A percentile compares a stretch with the other conserved stretches of the same genome.
Evolutionary conservation across 2,329 filamentous ascomycete species (phyloP).

Genomic region (Colletotrichum tamarilloi): DNA sequence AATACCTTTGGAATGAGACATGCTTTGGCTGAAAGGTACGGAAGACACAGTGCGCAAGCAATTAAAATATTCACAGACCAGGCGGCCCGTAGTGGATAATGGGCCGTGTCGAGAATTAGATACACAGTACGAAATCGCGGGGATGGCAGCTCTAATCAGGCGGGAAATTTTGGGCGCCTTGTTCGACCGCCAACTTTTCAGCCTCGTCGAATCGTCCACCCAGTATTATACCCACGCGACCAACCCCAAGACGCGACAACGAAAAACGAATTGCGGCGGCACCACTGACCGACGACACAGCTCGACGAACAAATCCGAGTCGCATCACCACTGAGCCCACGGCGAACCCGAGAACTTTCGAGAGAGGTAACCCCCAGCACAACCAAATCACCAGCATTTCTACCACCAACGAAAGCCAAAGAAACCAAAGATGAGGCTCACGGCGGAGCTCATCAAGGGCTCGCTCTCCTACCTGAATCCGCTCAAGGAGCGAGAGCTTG

Average conservation of each 20-base stretch:
- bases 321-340: too few relatives aligned
- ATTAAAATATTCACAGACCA: background rate
- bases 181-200: constrained; percentile 35
- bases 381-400: constrained; percentile 24
- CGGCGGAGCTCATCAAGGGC: constrained; percentile 90
- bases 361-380: constrained; percentile 23
- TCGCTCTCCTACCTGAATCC: constrained; percentile 99
- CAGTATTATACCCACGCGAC: constrained; percentile 17
- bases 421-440: constrained; percentile 82
- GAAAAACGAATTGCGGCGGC: background rate
- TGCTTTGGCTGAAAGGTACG: too few relatives aligned
- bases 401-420: constrained; percentile 31
- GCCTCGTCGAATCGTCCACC: constrained; percentile 19
- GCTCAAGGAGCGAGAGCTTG: constrained; percentile 97
- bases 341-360: background rate
- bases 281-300: background rate
- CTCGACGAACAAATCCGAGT: too few relatives aligned
- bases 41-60: background rate
- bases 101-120: background rate
- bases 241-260: background rate
- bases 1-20: too few relatives aligned
- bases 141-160: constrained; percentile 32
- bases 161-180: constrained; percentile 32
- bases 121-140: background rate
- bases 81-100: fast-evolving